phyloP scores from a whole-genome alignment of 805 yeast species.

The Ogataea pilisensis region DNA sequence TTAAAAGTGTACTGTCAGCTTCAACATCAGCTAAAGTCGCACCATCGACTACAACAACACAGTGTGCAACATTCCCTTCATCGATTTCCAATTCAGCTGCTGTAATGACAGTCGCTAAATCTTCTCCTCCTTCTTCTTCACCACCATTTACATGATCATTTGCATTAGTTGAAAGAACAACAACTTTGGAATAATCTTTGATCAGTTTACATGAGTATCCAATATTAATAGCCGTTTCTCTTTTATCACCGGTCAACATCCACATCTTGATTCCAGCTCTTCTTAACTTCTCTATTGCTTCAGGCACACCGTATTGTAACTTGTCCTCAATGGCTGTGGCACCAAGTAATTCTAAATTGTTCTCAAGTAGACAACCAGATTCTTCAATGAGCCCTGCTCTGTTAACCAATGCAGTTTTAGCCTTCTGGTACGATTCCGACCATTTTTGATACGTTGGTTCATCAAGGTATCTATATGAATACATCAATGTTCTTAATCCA shows the following conservation, averaged over 20 bases:
- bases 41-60: constrained; percentile 96
- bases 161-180: constrained; percentile 43
- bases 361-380: constrained; percentile 72
- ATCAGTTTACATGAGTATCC: constrained; percentile 93
- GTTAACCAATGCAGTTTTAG: constrained; percentile 69
- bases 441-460: constrained; percentile 58
- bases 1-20: constrained; percentile 62
- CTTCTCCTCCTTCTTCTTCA: too few relatives aligned
- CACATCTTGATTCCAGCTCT: constrained; percentile 93
- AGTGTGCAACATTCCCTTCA: constrained; percentile 79
- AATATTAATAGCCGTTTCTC: constrained; percentile 96
- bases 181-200: constrained; percentile 87
- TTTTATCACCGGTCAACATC: constrained; percentile 98
- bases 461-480: constrained; percentile 71
- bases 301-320: constrained; percentile 94
- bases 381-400: constrained; percentile 63
- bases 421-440: constrained; percentile 63
- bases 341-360: constrained; percentile 66
- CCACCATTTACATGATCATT: constrained; percentile 15
- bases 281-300: constrained; percentile 84
- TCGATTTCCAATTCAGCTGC: constrained; percentile 73
- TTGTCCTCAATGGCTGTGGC: constrained; percentile 98
- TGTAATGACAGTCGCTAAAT: constrained; percentile 61
- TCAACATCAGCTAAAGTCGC: constrained; percentile 73
- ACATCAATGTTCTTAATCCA: constrained; percentile 86